Evolutionary conservation across 768 basidiomycete species (phyloP).

Genomic region (Candolleomyces eurysporus): DNA sequence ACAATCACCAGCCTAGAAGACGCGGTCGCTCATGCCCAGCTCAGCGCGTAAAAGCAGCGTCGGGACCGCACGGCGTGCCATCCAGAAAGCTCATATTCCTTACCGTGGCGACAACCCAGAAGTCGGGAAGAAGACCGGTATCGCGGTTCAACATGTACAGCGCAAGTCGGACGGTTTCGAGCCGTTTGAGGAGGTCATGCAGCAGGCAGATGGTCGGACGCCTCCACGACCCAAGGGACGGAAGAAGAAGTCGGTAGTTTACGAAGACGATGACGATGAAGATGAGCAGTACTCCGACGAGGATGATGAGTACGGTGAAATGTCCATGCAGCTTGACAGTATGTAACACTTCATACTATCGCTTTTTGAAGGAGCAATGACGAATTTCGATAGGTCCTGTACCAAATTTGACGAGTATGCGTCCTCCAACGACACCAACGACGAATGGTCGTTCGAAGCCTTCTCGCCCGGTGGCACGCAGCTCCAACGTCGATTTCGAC

Average conservation of each 20-base stretch:
- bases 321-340: conserved; percentile 82
- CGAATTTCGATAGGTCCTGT: conserved; percentile 32
- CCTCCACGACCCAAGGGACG: conserved; percentile 54
- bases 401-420: conserved; percentile 38
- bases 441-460: conserved; percentile 34
- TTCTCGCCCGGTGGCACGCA: conserved; percentile 47
- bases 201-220: conserved; percentile 65
- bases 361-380: neutral
- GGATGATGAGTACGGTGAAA: conserved; percentile 61
- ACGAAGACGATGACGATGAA: conserved; percentile 38
- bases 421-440: conserved; percentile 40
- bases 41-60: conserved; percentile 47
- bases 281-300: conserved; percentile 24
- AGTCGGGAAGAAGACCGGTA: conserved; percentile 79
- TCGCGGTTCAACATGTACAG: conserved; percentile 64
- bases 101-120: conserved; percentile 76
- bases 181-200: conserved; percentile 72
- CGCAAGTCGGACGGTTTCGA: conserved; percentile 82
- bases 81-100: conserved; percentile 68
- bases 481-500: conserved; percentile 60
- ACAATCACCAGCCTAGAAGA: neutral
- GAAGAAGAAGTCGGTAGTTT: conserved; percentile 45
- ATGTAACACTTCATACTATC: conserved; percentile 22
- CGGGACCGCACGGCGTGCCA: conserved; percentile 48
- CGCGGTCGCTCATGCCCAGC: conserved; percentile 34